A percentile compares a stretch with the other conserved stretches of the same genome.
These are phyloP conservation scores for Yamadazyma olivae DNA, from an alignment of 805 yeast genomes.

Conservation along the genomic window DNA sequence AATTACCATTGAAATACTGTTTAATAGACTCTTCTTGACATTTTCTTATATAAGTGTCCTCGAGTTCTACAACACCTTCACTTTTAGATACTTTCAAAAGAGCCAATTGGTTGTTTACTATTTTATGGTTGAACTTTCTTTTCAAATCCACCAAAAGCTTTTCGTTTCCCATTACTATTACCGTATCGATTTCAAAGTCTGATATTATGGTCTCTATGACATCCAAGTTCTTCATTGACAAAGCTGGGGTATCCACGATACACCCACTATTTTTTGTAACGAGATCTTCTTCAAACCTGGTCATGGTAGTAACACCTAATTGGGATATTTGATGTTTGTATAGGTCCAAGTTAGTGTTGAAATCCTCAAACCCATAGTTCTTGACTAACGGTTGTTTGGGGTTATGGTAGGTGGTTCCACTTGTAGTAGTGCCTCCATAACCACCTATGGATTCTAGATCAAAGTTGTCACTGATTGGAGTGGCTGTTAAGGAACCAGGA, in stretches of 20 bases:
- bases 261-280: constrained; percentile 49
- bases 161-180: constrained; percentile 78
- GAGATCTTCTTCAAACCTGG: constrained; percentile 51
- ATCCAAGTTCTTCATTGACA: constrained; percentile 47
- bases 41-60: constrained; percentile 65
- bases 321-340: constrained; percentile 50
- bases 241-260: constrained; percentile 73
- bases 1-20: constrained; percentile 86
- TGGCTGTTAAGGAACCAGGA: constrained; percentile 84
- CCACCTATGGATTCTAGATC: constrained; percentile 71
- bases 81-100: constrained; percentile 65
- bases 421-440: constrained; percentile 71
- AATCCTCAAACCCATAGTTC: constrained; percentile 67
- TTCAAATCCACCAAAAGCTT: constrained; percentile 61
- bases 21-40: constrained; percentile 73
- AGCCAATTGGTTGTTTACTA: constrained; percentile 24
- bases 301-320: constrained; percentile 47
- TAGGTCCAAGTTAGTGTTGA: constrained; percentile 52
- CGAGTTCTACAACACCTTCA: constrained; percentile 75
- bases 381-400: constrained; percentile 90
- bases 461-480: constrained; percentile 75
- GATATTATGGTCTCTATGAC: constrained; percentile 56
- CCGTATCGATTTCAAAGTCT: constrained; percentile 55
- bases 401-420: constrained; percentile 73
- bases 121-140: constrained; percentile 43